These are phyloP conservation scores for Vaccinium corymbosum DNA, from an alignment of 148 eudicot genomes.

Conservation along the genomic window DNA sequence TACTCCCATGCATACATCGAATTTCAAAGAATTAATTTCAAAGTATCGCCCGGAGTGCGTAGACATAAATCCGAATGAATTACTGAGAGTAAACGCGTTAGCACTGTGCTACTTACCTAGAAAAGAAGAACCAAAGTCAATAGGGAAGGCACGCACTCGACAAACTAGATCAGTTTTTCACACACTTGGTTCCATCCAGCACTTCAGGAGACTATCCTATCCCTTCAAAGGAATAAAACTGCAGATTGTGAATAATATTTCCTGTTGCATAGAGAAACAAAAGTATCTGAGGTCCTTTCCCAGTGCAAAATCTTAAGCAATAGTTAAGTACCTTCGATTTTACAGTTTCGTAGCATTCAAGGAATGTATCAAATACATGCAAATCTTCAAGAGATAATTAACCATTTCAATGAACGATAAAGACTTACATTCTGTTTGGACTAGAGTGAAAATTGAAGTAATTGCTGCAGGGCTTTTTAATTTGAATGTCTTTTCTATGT, in stretches of 20 bases:
- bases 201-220: slow-evolving; percentile 52
- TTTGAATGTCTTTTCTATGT: not conserved
- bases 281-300: not conserved
- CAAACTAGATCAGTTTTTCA: slow-evolving; percentile 46
- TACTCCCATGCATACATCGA: not conserved
- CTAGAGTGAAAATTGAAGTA: too few relatives aligned
- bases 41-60: not conserved
- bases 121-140: not conserved
- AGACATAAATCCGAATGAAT: not conserved
- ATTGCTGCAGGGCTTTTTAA: too few relatives aligned
- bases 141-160: not conserved
- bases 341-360: not conserved
- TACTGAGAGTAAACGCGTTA: not conserved
- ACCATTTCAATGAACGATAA: not conserved
- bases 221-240: slow-evolving; percentile 32
- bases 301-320: not conserved
- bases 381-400: not conserved
- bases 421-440: not conserved
- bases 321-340: not conserved
- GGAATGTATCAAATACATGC: not conserved
- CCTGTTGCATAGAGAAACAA: not conserved
- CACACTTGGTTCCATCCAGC: slow-evolving; percentile 33
- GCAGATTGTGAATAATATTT: not conserved
- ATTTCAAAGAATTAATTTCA: not conserved
- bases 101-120: not conserved